Percentiles rank a stretch among this genome's conserved stretches.
phyloP scores from a whole-genome alignment of 2,329 filamentous ascomycete genomes.

The Aspergillus versicolor region DNA sequence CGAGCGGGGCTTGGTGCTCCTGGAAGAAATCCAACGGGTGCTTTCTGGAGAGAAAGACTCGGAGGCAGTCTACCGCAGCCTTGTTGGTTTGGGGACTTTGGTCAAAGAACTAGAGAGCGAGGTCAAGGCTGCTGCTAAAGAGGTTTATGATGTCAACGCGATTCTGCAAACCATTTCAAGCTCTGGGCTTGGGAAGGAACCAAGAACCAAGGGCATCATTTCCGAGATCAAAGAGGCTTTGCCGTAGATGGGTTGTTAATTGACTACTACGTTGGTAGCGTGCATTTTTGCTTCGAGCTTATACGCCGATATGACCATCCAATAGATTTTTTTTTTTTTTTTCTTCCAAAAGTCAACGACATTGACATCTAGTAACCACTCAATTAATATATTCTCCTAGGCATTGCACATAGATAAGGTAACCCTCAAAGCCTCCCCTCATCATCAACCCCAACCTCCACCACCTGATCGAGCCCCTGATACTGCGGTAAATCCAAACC shows the following conservation, averaged over 20 bases:
- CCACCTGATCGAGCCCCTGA: conserved; percentile 81
- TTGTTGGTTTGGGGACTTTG: conserved; percentile 82
- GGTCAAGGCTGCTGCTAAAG: conserved; percentile 57
- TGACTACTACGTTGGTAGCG: background rate
- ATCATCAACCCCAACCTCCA: conserved; percentile 62
- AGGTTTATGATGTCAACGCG: conserved; percentile 54
- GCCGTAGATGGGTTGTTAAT: conserved; percentile 6
- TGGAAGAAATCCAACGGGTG: conserved; percentile 63
- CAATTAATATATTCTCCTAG: background rate
- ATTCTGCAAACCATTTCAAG: conserved; percentile 49
- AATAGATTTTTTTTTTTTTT: conserved; percentile 2
- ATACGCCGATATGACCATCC: background rate
- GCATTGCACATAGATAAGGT: background rate
- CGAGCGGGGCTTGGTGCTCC: conserved; percentile 52
- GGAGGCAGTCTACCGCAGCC: conserved; percentile 77
- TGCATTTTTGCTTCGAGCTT: background rate
- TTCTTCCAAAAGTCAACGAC: no score
- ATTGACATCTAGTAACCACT: background rate
- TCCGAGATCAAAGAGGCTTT: conserved; percentile 56
- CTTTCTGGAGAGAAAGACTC: conserved; percentile 68
- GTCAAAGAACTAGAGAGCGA: conserved; percentile 59
- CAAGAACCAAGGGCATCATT: conserved; percentile 59
- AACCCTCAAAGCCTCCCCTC: conserved; percentile 33
- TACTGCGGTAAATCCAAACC: conserved; percentile 79
- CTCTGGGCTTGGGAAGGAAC: conserved; percentile 55